Conservation (phyloP, 306 rosid species). For the Cucurbita maxima region DNA sequence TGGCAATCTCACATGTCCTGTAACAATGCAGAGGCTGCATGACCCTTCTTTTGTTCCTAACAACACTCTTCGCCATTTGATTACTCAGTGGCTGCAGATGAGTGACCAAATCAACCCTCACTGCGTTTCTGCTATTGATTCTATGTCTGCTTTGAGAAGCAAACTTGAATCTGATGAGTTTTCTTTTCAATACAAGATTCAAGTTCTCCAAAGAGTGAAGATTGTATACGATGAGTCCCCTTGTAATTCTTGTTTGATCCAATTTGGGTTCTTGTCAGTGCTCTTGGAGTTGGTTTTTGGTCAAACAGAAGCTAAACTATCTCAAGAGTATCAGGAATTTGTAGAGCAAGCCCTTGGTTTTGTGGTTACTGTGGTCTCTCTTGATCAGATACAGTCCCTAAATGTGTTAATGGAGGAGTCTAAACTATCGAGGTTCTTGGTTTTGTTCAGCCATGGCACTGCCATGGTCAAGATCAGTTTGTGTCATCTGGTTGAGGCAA, state of each 20-base stretch:
- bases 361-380: constrained; percentile 24
- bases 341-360: constrained; percentile 43
- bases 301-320: constrained; percentile 7
- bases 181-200: constrained; percentile 30
- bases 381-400: constrained; percentile 26
- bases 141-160: constrained; percentile 31
- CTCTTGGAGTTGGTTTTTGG: constrained; percentile 47
- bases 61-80: constrained; percentile 67
- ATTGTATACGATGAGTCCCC: constrained; percentile 28
- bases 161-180: constrained; percentile 30
- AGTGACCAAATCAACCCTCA: constrained; percentile 23
- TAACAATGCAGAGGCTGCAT: constrained; percentile 84
- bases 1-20: constrained; percentile 82
- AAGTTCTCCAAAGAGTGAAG: constrained; percentile 27
- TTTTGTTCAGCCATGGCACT: constrained; percentile 35
- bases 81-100: constrained; percentile 50
- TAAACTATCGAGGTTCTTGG: constrained; percentile 20
- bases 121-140: constrained; percentile 22
- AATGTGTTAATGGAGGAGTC: constrained; percentile 34
- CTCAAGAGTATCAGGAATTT: constrained; percentile 18
- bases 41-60: constrained; percentile 68
- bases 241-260: constrained; percentile 33
- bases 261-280: constrained; percentile 50
- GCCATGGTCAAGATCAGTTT: constrained; percentile 25
- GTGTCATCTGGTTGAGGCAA: constrained; percentile 36